A percentile compares a stretch with the other conserved stretches of the same genome.
These are phyloP conservation scores for Polygonum maritimum DNA, from an alignment of 148 eudicot genomes.

Conservation along the genomic window DNA sequence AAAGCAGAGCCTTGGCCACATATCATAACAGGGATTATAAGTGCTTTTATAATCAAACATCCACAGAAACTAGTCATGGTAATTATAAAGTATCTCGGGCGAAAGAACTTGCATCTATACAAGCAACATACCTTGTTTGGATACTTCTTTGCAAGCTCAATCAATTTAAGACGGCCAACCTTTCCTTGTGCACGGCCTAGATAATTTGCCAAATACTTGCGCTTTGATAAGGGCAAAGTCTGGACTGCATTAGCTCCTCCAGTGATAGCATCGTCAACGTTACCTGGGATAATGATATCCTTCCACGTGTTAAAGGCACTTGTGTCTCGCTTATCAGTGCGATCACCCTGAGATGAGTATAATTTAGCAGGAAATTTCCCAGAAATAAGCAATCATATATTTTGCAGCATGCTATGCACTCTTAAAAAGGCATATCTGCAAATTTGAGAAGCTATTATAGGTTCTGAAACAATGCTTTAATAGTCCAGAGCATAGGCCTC, in stretches of 20 bases:
- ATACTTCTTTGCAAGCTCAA: slow-evolving; percentile 70
- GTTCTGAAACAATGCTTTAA: background rate
- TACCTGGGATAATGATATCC: slow-evolving; percentile 91
- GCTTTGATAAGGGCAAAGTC: slow-evolving; percentile 68
- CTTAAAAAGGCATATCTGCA: background rate
- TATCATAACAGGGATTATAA: background rate
- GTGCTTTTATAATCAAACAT: too few relatives aligned
- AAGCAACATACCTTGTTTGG: slow-evolving; percentile 58
- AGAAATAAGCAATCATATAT: background rate
- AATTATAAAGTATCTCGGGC: background rate
- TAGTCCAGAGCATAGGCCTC: background rate
- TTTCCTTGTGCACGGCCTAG: slow-evolving; percentile 89
- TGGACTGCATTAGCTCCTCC: slow-evolving; percentile 41
- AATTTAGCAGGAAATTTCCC: background rate
- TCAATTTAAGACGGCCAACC: slow-evolving; percentile 64
- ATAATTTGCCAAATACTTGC: slow-evolving; percentile 81
- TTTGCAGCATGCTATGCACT: background rate
- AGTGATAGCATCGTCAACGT: slow-evolving; percentile 91
- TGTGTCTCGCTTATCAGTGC: slow-evolving; percentile 85
- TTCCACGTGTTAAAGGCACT: slow-evolving; percentile 95
- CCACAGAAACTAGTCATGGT: background rate
- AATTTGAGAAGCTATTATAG: slow-evolving; percentile 2
- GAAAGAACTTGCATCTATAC: background rate
- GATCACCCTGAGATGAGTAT: slow-evolving; percentile 67
- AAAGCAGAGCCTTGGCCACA: background rate